Base-by-base conservation (phyloP, 2,329 filamentous ascomycete species). In the Sordariomycetes sp. region DNA sequence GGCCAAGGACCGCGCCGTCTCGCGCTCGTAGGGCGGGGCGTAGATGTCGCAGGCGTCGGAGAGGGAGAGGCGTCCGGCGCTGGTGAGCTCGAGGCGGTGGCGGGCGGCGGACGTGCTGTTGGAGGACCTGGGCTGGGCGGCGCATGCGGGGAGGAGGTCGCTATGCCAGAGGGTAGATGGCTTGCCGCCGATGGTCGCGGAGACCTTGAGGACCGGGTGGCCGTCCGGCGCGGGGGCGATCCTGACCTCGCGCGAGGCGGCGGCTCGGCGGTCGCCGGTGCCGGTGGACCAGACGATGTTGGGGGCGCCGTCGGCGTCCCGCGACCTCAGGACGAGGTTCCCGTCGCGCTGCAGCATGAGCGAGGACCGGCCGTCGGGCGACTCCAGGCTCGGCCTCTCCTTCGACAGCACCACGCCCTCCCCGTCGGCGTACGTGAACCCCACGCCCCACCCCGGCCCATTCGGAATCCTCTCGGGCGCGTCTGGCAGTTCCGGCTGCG, bases 241-340 rank as follows among this genome's bases (percentile, higher is more conserved):
- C 8, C 32, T 24, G 11, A 62, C 46, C 12, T 32, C 60, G 24
- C 58, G 60, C 1, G 59, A 60, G 2, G 53, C 55, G 3, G 46
- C 46, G 2, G 46, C 4, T 20, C 43, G n/a, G 43, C 55, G 25
- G 20, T 48, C 14, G 12, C 59, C 32, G 20, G 61, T 62, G 5
- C 46, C 59, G 8, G 61, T 62, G 58, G 58, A 62, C 61, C 61
- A 62, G 11, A 62, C 22, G 8, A 60, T 50, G 53, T 58, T 53
- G 5, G 34, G n/a, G 1, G n/a, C 8, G 24, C 60, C 57, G 48
- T 58, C 59, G n/a, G 25, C 46, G 16, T 56, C 43, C 25, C 53
- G n/a, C 28, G 50, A 54, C 18, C 40, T 35, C 25, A 62, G 59
- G 11, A 62, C 60, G 12, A 62, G 59, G 32, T 62, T 59, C n/a